Evolutionary conservation across 106 monocot genomes (phyloP).

Genomic region (Dendrobium nobile): DNA sequence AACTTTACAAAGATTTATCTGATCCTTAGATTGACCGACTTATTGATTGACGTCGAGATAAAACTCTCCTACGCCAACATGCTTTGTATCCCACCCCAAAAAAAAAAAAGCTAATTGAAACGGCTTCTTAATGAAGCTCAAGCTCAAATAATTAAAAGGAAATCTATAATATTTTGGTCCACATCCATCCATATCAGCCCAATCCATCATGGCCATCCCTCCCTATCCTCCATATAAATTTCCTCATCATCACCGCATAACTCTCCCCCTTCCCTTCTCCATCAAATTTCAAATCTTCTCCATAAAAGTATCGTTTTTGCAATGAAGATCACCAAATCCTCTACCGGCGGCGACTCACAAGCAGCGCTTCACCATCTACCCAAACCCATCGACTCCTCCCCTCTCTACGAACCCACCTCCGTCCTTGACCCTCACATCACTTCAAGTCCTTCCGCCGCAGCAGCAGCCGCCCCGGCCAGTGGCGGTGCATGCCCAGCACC

Average conservation of each 20-base stretch:
- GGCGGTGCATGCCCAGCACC: not conserved
- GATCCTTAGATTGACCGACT: not conserved
- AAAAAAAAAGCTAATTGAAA: not conserved
- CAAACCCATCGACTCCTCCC: not conserved
- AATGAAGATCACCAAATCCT: constrained; percentile 18
- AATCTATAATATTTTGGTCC: not conserved
- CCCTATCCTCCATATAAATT: not conserved
- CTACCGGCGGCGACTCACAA: not conserved
- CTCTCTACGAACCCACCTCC: constrained; percentile 67
- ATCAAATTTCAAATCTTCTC: not conserved
- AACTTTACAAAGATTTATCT: too few relatives aligned
- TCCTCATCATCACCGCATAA: constrained; percentile 6
- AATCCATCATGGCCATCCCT: constrained; percentile 1
- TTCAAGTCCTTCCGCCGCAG: constrained; percentile 41
- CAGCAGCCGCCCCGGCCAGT: constrained; percentile 7
- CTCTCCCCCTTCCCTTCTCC: constrained; percentile 2
- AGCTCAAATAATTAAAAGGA: not conserved
- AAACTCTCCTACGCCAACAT: not conserved
- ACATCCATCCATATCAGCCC: not conserved
- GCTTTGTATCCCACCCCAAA: not conserved
- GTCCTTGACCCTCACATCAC: constrained; percentile 69
- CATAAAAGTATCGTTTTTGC: not conserved
- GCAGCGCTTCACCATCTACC: not conserved
- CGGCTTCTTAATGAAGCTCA: not conserved
- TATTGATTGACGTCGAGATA: not conserved